Conservation (phyloP, 352 stramenopile genomes). For the Halophytophthora batemanensis region DNA sequence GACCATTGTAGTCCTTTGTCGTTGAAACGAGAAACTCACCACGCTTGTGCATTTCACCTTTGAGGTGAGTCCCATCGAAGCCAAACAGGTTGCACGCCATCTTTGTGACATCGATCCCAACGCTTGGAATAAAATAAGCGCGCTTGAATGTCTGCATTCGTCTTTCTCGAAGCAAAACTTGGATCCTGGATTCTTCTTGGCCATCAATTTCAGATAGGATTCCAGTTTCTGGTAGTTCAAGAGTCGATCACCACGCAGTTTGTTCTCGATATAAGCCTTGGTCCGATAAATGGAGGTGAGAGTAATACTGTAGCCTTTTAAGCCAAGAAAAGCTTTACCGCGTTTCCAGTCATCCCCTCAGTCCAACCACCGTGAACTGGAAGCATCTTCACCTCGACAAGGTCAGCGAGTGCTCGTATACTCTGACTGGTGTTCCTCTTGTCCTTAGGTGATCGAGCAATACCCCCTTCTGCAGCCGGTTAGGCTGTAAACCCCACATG, state of each 20-base stretch:
- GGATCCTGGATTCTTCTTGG: constrained; percentile 4
- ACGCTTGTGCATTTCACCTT: constrained; percentile 25
- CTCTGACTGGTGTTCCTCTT: constrained; percentile 10
- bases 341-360: not conserved
- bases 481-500: constrained; percentile 3
- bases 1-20: constrained; percentile 25
- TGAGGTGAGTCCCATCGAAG: constrained; percentile 16
- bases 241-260: not conserved
- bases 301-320: not conserved
- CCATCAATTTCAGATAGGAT: constrained; percentile 8
- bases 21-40: constrained; percentile 20
- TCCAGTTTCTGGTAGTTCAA: constrained; percentile 6
- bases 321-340: not conserved
- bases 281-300: constrained; percentile 1
- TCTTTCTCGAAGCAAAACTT: constrained; percentile 1
- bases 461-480: constrained; percentile 1
- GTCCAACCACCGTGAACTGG: not conserved
- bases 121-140: constrained; percentile 7
- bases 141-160: constrained; percentile 1
- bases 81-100: constrained; percentile 1
- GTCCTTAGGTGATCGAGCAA: not conserved
- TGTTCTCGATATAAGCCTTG: not conserved
- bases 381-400: constrained; percentile 5
- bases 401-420: not conserved
- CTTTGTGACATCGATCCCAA: not conserved